Evolutionary conservation across 768 basidiomycete species (phyloP).

Genomic region (Strobilomyces confusus): DNA sequence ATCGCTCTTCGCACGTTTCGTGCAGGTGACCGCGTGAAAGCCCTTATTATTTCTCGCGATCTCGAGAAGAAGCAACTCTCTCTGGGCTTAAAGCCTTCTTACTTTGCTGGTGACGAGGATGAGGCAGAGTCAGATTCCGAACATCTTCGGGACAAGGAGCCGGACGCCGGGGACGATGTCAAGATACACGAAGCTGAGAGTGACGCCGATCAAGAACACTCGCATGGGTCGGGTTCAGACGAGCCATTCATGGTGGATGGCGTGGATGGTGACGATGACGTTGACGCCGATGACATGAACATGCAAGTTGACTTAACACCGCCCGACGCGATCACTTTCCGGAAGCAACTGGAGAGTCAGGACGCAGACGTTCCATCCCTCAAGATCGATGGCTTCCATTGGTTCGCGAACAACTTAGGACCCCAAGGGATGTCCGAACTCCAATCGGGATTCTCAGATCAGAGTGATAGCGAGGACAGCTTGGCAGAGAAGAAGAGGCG

Average conservation of each 20-base stretch:
- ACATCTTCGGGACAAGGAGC: conserved; percentile 20
- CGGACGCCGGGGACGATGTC: conserved; percentile 31
- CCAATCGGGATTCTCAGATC: conserved; percentile 43
- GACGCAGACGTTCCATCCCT: conserved; percentile 35
- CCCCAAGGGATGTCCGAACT: conserved; percentile 35
- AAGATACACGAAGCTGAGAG: conserved; percentile 19
- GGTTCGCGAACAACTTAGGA: conserved; percentile 46
- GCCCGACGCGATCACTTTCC: background rate
- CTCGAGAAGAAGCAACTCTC: conserved; percentile 78
- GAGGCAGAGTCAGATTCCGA: conserved; percentile 33
- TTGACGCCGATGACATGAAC: conserved; percentile 11
- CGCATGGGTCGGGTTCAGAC: conserved; percentile 7
- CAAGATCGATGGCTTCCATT: conserved; percentile 65
- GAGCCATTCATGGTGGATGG: conserved; percentile 15
- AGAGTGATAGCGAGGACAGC: conserved; percentile 27
- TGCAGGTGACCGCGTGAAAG: conserved; percentile 84
- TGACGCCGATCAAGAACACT: conserved; percentile 8
- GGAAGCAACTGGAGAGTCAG: background rate
- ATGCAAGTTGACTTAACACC: conserved; percentile 19
- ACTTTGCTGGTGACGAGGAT: conserved; percentile 64
- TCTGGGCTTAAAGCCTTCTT: conserved; percentile 80
- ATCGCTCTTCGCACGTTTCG: conserved; percentile 79
- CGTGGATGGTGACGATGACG: conserved; percentile 9
- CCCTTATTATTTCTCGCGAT: conserved; percentile 68
- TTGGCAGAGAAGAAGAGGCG: conserved; percentile 53